These are phyloP conservation scores for Fusarium buharicum DNA, from an alignment of 2,329 filamentous ascomycete species.

Conservation along the genomic window DNA sequence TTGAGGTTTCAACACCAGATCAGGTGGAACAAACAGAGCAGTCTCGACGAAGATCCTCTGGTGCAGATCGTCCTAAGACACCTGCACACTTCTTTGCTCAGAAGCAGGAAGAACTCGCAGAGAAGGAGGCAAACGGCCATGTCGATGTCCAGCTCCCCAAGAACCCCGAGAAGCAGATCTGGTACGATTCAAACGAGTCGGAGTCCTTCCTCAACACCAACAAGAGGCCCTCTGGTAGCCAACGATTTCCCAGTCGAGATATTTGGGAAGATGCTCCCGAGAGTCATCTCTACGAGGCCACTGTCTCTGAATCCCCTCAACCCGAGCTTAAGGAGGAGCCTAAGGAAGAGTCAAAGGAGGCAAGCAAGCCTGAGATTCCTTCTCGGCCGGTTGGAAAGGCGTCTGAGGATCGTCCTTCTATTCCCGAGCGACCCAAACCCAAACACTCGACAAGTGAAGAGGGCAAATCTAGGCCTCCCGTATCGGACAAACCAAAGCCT, in stretches of 20 bases:
- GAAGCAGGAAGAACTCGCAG: slow-evolving; percentile 72
- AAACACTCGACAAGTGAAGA: slow-evolving; percentile 55
- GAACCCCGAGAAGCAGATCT: slow-evolving; percentile 53
- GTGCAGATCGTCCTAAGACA: slow-evolving; percentile 59
- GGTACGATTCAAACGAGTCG: slow-evolving; percentile 58
- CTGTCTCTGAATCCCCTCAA: slow-evolving; percentile 60
- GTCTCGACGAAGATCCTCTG: slow-evolving; percentile 52
- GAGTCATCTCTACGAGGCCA: slow-evolving; percentile 81
- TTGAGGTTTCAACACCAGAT: slow-evolving; percentile 84
- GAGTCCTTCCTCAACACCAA: slow-evolving; percentile 57
- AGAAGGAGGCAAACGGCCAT: slow-evolving; percentile 58
- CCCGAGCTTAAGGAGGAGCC: slow-evolving; percentile 37
- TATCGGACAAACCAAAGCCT: slow-evolving; percentile 68
- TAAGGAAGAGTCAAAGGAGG: slow-evolving; percentile 33
- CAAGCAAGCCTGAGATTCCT: slow-evolving; percentile 47
- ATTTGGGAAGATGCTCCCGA: slow-evolving; percentile 96
- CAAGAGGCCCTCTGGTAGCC: slow-evolving; percentile 65
- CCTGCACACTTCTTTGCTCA: slow-evolving; percentile 73
- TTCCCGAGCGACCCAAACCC: slow-evolving; percentile 66
- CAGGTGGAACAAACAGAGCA: slow-evolving; percentile 52
- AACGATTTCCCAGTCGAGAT: slow-evolving; percentile 89
- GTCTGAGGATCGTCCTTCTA: slow-evolving; percentile 56
- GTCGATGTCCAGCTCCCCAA: slow-evolving; percentile 46
- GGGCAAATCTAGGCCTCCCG: slow-evolving; percentile 53
- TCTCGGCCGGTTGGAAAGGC: slow-evolving; percentile 53